These are phyloP conservation scores for Fusarium tanahbumbuense DNA, from an alignment of 2,329 filamentous ascomycete species.

Conservation along the genomic window DNA sequence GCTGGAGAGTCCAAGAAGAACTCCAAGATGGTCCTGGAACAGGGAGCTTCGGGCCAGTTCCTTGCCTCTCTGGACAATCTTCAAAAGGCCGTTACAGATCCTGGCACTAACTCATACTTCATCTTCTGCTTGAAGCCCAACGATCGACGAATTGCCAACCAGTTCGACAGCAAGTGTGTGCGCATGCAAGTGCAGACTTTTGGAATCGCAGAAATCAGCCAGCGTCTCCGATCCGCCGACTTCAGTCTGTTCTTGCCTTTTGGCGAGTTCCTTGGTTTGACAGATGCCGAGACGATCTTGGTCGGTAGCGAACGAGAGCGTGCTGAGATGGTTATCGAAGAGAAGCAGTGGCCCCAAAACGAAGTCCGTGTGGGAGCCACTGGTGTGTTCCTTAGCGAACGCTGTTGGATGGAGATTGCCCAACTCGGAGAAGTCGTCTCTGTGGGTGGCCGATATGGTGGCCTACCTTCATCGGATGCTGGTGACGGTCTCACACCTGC, in stretches of 20 bases:
- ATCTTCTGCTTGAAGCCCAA: slow-evolving; percentile 98
- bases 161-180: slow-evolving; percentile 99
- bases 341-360: slow-evolving; percentile 90
- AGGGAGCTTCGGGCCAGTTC: slow-evolving; percentile 94
- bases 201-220: slow-evolving; percentile 96
- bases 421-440: slow-evolving; percentile 74
- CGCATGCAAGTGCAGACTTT: slow-evolving; percentile 94
- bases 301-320: slow-evolving; percentile 95
- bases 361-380: slow-evolving; percentile 92
- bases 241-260: slow-evolving; percentile 97
- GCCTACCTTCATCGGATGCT: slow-evolving; percentile 62
- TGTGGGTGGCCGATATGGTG: slow-evolving; percentile 55
- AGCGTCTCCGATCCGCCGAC: slow-evolving; percentile 89
- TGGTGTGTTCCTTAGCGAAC: slow-evolving; percentile 93
- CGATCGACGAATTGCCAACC: slow-evolving; percentile 95
- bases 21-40: slow-evolving; percentile 67
- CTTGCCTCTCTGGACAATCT: slow-evolving; percentile 90
- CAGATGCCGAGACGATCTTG: slow-evolving; percentile 84
- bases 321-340: slow-evolving; percentile 89
- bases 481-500: slow-evolving; percentile 71
- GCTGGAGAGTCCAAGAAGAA: slow-evolving; percentile 56
- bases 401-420: slow-evolving; percentile 93
- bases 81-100: slow-evolving; percentile 83
- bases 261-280: slow-evolving; percentile 90
- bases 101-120: slow-evolving; percentile 92